phyloP scores from a whole-genome alignment of 2,329 filamentous ascomycete species.

The Rhynchosporium graminicola region DNA sequence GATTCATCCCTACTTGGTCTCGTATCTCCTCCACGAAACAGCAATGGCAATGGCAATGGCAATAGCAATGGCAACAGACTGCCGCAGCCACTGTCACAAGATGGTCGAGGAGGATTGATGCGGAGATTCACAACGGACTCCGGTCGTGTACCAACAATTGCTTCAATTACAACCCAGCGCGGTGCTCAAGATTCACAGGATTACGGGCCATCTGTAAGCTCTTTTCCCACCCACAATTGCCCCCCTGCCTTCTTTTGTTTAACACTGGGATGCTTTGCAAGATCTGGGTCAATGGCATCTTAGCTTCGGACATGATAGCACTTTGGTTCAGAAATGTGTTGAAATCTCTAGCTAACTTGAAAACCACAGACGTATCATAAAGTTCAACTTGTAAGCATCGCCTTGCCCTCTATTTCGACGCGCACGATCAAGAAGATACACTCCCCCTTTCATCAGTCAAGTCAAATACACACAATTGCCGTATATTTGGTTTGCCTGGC shows the following conservation, averaged over 20 bases:
- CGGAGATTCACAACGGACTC: constrained; percentile 94
- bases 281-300: neutral
- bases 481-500: neutral
- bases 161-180: constrained; percentile 41
- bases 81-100: constrained; percentile 59
- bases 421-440: neutral
- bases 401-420: neutral
- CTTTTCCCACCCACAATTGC: constrained; percentile 22
- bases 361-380: constrained; percentile 61
- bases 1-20: constrained; percentile 75
- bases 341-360: constrained; percentile 29
- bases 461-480: neutral
- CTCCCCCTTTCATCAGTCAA: neutral
- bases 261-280: neutral
- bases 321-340: neutral
- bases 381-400: constrained; percentile 70
- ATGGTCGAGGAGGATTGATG: constrained; percentile 76
- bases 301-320: constrained; percentile 2
- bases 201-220: constrained; percentile 41
- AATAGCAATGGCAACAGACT: constrained; percentile 67
- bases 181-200: constrained; percentile 37
- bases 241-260: constrained; percentile 24
- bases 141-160: constrained; percentile 76
- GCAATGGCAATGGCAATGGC: too few species aligned
- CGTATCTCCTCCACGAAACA: constrained; percentile 66